Evolutionary conservation across 192 early-diverging fungal genomes (phyloP).

Genomic region (Jimgerdemannia lactiflua): DNA sequence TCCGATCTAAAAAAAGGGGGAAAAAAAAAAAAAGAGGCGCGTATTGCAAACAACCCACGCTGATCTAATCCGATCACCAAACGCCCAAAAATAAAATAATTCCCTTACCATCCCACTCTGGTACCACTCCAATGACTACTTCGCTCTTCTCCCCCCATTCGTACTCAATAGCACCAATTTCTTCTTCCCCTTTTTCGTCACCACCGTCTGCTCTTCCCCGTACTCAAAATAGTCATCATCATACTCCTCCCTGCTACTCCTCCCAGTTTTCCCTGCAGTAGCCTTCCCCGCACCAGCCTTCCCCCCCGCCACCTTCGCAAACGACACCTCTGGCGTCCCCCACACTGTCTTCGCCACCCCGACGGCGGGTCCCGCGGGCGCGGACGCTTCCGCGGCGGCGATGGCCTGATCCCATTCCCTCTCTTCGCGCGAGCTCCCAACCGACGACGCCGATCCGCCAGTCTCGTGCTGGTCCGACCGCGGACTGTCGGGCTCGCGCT

Average conservation of each 20-base stretch:
- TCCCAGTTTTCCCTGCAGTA: neutral
- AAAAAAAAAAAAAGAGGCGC: too few species aligned
- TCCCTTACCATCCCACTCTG: too few species aligned
- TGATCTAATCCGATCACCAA: too few species aligned
- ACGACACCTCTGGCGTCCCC: slow-evolving; percentile 31
- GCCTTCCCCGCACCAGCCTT: neutral
- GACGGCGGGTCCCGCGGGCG: neutral
- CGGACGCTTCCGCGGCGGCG: neutral
- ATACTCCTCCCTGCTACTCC: slow-evolving; percentile 12
- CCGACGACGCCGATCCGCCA: too few species aligned
- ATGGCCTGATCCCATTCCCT: neutral
- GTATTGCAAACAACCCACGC: too few species aligned
- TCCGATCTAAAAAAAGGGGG: too few species aligned
- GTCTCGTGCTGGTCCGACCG: too few species aligned
- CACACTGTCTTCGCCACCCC: slow-evolving; percentile 31
- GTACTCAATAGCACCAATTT: slow-evolving; percentile 36
- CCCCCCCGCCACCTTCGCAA: neutral
- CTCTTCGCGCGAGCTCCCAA: neutral
- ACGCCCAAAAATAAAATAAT: too few species aligned
- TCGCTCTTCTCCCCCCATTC: slow-evolving; percentile 27
- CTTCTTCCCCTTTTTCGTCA: slow-evolving; percentile 42
- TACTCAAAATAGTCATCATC: slow-evolving; percentile 32
- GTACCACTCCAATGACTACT: neutral
- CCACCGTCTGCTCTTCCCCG: slow-evolving; percentile 35
- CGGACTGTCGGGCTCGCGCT: neutral